These are phyloP conservation scores for Penicillium atrosanguineum DNA, from an alignment of 495 filamentous ascomycete genomes.

Conservation along the genomic window DNA sequence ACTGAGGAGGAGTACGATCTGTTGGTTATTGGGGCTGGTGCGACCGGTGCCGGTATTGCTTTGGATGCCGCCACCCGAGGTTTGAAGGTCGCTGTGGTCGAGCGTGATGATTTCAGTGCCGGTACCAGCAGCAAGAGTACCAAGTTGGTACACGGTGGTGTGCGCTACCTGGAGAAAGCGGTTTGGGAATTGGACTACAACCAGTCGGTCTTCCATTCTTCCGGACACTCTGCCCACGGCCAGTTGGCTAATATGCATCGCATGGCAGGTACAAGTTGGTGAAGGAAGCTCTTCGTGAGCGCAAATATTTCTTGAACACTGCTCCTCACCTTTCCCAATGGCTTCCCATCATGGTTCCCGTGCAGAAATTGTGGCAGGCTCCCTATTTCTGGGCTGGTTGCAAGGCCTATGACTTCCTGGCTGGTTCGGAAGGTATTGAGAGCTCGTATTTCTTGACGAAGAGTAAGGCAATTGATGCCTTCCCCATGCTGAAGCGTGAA, in stretches of 20 bases:
- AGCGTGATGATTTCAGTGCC: slow-evolving; percentile 89
- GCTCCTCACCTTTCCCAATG: slow-evolving; percentile 92
- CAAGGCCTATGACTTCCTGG: slow-evolving; percentile 91
- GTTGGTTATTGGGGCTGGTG: slow-evolving; percentile 87
- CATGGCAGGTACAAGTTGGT: slow-evolving; percentile 72
- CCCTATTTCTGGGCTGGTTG: slow-evolving; percentile 98
- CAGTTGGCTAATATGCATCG: slow-evolving; percentile 14
- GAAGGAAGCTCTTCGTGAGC: slow-evolving; percentile 90
- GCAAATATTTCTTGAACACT: slow-evolving; percentile 93
- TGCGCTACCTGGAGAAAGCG: slow-evolving; percentile 95
- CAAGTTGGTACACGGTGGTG: slow-evolving; percentile 95
- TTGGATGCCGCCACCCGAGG: slow-evolving; percentile 92
- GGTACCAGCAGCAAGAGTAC: slow-evolving; percentile 97
- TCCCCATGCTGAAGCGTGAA: slow-evolving; percentile 93
- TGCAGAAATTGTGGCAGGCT: slow-evolving; percentile 95
- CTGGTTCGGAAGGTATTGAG: slow-evolving; percentile 94
- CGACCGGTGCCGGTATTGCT: slow-evolving; percentile 89
- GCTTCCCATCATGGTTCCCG: slow-evolving; percentile 96
- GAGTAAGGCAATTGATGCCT: slow-evolving; percentile 91
- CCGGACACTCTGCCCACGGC: background rate
- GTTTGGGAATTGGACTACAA: slow-evolving; percentile 95
- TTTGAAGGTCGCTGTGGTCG: slow-evolving; percentile 89
- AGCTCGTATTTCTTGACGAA: slow-evolving; percentile 94
- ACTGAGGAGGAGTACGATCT: slow-evolving; percentile 68
- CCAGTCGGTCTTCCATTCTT: slow-evolving; percentile 52